Percentiles rank a stretch among this genome's conserved stretches.
Evolutionary conservation across 495 filamentous ascomycete species (phyloP).

Genomic region (Trichoderma parareesei): DNA sequence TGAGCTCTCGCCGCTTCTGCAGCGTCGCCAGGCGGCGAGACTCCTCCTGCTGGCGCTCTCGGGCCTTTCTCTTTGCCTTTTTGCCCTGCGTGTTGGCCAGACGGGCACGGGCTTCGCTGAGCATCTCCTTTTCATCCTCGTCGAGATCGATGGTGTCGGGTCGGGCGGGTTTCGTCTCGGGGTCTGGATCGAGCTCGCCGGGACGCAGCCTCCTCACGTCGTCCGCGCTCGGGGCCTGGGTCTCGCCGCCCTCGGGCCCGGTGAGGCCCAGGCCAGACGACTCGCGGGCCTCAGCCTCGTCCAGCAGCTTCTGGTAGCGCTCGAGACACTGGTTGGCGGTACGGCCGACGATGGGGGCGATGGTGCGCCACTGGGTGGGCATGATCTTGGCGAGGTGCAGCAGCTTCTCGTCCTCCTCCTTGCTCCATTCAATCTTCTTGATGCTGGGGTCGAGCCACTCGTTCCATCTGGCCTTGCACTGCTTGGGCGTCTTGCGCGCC

Average conservation of each 20-base stretch:
- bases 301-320: conserved; percentile 90
- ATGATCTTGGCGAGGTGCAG: conserved; percentile 95
- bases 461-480: conserved; percentile 96
- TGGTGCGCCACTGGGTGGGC: conserved; percentile 98
- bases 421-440: conserved; percentile 96
- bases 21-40: conserved; percentile 79
- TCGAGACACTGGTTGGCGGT: conserved; percentile 96
- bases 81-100: conserved; percentile 97
- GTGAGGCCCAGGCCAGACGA: conserved; percentile 70
- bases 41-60: conserved; percentile 92
- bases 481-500: conserved; percentile 95
- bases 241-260: conserved; percentile 81
- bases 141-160: conserved; percentile 97
- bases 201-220: conserved; percentile 85
- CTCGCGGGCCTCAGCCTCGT: conserved; percentile 90
- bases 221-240: conserved; percentile 81
- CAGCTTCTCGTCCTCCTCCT: conserved; percentile 97
- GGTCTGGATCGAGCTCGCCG: conserved; percentile 91
- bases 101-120: conserved; percentile 92
- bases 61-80: conserved; percentile 96
- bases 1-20: conserved; percentile 92
- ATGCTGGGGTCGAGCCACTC: conserved; percentile 98
- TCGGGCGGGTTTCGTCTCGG: conserved; percentile 91
- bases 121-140: conserved; percentile 98
- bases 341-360: conserved; percentile 91